A percentile compares a stretch with the other conserved stretches of the same genome.
phyloP scores from a whole-genome alignment of 495 filamentous ascomycete genomes.

The Lasiosphaeris hirsuta region DNA sequence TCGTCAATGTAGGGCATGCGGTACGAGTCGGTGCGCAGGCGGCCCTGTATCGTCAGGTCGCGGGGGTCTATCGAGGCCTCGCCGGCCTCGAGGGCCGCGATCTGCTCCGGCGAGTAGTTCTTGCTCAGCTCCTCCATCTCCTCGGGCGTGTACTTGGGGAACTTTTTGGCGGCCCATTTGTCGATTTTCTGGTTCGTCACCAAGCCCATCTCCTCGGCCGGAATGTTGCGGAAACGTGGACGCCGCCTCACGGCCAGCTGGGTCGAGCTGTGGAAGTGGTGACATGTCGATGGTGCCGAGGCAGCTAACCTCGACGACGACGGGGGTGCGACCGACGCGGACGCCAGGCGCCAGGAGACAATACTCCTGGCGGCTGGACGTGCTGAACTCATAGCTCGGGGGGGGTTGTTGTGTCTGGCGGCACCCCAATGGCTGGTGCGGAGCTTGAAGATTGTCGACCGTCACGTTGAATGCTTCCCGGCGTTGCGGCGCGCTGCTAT shows the following conservation, averaged over 20 bases:
- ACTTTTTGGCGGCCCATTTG: conserved; percentile 44
- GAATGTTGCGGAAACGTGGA: conserved; percentile 43
- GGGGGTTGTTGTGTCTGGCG: conserved; percentile 10
- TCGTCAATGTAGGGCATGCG: conserved; percentile 79
- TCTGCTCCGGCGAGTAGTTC: conserved; percentile 74
- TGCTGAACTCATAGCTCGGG: conserved; percentile 33
- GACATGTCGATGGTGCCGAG: conserved; percentile 26
- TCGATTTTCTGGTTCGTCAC: conserved; percentile 36
- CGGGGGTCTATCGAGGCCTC: conserved; percentile 75
- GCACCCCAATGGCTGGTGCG: conserved; percentile 17
- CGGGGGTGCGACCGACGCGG: conserved; percentile 13
- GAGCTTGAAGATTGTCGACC: conserved; percentile 7
- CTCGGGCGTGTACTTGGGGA: conserved; percentile 62
- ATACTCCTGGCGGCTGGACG: conserved; percentile 33
- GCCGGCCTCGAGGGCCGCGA: conserved; percentile 80
- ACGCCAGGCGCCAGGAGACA: conserved; percentile 29
- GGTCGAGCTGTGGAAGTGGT: conserved; percentile 44
- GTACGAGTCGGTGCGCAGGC: conserved; percentile 66
- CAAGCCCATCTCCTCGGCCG: conserved; percentile 43
- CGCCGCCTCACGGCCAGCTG: conserved; percentile 36
- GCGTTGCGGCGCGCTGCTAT: conserved; percentile 1
- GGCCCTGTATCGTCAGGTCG: conserved; percentile 71
- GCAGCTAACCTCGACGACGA: conserved; percentile 18
- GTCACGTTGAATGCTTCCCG: not conserved
- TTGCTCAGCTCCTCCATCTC: conserved; percentile 61